Percentiles rank a stretch among this genome's conserved stretches.
Evolutionary conservation across 768 basidiomycete species (phyloP).

Genomic region (Auricularia sp.): DNA sequence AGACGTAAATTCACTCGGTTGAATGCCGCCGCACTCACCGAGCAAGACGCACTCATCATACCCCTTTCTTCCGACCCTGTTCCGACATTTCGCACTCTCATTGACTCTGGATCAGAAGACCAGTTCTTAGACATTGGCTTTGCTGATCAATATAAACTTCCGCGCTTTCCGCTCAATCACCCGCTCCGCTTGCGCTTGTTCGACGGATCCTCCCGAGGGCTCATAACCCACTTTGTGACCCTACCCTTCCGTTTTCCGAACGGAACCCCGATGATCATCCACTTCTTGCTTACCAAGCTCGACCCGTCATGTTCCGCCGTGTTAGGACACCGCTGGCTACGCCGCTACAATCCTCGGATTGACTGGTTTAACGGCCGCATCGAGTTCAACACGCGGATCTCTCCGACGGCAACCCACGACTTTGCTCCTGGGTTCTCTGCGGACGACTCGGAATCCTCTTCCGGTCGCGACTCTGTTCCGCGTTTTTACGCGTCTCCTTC

Average conservation of each 20-base stretch:
- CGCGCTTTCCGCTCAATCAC: too few relatives aligned
- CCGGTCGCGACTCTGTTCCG: background rate
- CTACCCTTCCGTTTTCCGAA: background rate
- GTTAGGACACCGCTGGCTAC: conserved; percentile 10
- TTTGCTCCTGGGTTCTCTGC: background rate
- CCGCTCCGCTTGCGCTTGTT: too few relatives aligned
- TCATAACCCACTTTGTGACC: background rate
- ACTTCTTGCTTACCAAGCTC: background rate
- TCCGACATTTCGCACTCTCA: too few relatives aligned
- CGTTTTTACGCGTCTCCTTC: background rate
- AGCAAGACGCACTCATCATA: too few relatives aligned
- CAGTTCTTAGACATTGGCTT: too few relatives aligned
- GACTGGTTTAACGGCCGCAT: conserved; percentile 10
- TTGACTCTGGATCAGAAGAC: too few relatives aligned
- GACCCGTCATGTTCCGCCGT: conserved; percentile 6
- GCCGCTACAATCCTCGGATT: conserved; percentile 15
- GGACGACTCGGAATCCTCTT: background rate
- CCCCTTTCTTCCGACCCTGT: too few relatives aligned
- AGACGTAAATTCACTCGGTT: too few relatives aligned
- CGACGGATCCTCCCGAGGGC: background rate
- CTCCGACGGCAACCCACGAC: background rate
- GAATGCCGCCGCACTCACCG: too few relatives aligned
- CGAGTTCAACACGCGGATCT: background rate
- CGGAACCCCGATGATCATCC: background rate
- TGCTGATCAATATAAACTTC: too few relatives aligned